A percentile compares a stretch with the other conserved stretches of the same genome.
These are phyloP conservation scores for Beauveria brongniartii DNA, from an alignment of 2,329 filamentous ascomycete species.

Conservation along the genomic window DNA sequence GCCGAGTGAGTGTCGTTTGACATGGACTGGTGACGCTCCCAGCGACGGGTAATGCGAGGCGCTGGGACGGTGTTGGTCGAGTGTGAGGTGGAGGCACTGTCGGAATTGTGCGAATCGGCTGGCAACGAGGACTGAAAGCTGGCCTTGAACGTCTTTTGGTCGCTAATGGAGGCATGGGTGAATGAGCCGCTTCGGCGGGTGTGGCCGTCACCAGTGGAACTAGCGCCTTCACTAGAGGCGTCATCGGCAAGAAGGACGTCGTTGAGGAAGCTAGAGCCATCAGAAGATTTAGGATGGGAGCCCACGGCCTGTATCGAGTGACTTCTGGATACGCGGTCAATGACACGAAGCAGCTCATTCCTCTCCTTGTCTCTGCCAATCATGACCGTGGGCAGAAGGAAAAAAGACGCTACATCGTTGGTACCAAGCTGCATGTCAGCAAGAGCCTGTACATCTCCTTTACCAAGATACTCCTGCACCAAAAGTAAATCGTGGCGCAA, in stretches of 20 bases:
- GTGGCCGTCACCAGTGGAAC: conserved; percentile 43
- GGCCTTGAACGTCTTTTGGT: conserved; percentile 30
- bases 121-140: conserved; percentile 34
- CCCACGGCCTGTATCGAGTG: conserved; percentile 43
- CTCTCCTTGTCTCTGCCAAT: conserved; percentile 72
- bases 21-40: conserved; percentile 46
- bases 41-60: conserved; percentile 33
- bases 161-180: conserved; percentile 34
- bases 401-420: conserved; percentile 88
- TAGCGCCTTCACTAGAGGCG: conserved; percentile 51
- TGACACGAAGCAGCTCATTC: conserved; percentile 60
- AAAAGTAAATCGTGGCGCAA: conserved; percentile 72
- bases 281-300: conserved; percentile 39
- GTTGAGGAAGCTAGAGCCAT: conserved; percentile 45
- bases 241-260: conserved; percentile 42
- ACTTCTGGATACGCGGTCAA: conserved; percentile 65
- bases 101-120: conserved; percentile 34
- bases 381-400: conserved; percentile 73
- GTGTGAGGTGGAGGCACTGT: conserved; percentile 39
- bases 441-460: conserved; percentile 65
- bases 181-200: conserved; percentile 43
- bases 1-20: conserved; percentile 40
- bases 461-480: conserved; percentile 64
- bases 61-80: conserved; percentile 25
- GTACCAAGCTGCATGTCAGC: conserved; percentile 68